phyloP scores from a whole-genome alignment of 441 rosid species.

The Corymbia calophylla region DNA sequence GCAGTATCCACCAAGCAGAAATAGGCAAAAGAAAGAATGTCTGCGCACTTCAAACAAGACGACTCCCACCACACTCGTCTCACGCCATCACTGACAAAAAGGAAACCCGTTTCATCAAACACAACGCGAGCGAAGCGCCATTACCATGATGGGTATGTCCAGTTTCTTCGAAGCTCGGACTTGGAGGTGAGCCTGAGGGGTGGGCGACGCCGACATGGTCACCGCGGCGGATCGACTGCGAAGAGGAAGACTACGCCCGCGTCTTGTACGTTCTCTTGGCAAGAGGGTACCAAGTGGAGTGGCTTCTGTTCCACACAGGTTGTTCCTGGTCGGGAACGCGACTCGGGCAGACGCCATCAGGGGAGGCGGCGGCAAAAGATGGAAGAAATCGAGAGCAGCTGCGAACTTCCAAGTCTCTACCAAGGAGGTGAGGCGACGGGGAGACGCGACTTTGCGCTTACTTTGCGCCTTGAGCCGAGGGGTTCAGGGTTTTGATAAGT shows the following conservation, averaged over 20 bases:
- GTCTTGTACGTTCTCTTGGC: not conserved
- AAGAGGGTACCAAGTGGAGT: not conserved
- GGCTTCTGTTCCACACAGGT: not conserved
- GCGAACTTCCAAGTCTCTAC: not conserved
- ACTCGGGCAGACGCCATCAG: not conserved
- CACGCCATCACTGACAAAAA: not conserved
- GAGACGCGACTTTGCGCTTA: not conserved
- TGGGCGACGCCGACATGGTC: slow-evolving; percentile 22
- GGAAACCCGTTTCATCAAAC: not conserved
- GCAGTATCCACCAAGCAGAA: not conserved
- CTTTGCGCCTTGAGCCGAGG: not conserved
- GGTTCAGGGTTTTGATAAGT: not conserved
- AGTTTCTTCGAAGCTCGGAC: slow-evolving; percentile 7
- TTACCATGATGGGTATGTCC: slow-evolving; percentile 44
- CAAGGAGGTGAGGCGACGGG: not conserved
- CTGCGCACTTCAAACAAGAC: not conserved
- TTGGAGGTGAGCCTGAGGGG: slow-evolving; percentile 7
- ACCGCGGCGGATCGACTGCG: not conserved
- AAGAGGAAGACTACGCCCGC: not conserved
- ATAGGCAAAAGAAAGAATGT: not conserved
- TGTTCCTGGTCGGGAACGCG: not conserved
- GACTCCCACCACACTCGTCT: not conserved
- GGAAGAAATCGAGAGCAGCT: not conserved
- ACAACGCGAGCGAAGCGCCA: not conserved
- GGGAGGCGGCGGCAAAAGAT: not conserved